Evolutionary conservation across 106 monocot genomes (phyloP), one percentile per base, ranked within the genome.

Genomic region (Dendrobium chrysotoxum): DNA sequence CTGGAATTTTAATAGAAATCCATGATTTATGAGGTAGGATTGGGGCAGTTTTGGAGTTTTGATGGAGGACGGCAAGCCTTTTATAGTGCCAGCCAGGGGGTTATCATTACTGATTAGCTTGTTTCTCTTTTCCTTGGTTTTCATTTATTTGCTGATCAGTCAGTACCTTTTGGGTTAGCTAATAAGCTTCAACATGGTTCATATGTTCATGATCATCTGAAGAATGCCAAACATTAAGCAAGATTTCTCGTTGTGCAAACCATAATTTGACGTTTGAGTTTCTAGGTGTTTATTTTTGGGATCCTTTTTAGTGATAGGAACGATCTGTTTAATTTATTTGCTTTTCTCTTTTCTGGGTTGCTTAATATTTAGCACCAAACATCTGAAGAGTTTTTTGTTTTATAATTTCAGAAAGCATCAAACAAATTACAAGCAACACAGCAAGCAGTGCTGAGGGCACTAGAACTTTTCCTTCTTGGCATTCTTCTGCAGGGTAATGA

Each of bases 401-500:
- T 46, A 47, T 76, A 47, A 23, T 81, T 76, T 65, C 87, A 95
- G 92, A 84, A 76, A 79, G 77, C 68, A 81, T 77, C 87, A 21
- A 76, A 83, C 78, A 89, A 83, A 85, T 26, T n/a, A 21, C 81
- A 85, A 80, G 81, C 89, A 50, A 87, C 89, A 82, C 79, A 80
- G 21, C 92, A 89, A 81, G 92, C 89, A 68, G 58, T 83, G 45
- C 35, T 91, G 47, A 87, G 87, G 78, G 86, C 92, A 58, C 17
- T 82, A 45, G 89, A 95, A 65, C 89, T 95, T 28, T 86, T 92
- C 75, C 79, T 92, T 39, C 86, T 92, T 72, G 92, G 95, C 53
- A 76, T 92, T 86, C 79, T 95, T 86, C 82, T 90, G 20, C 92
- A 95, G 91, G 95, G 95, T 92, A 91, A 79, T 77, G 40, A 70